A percentile compares a stretch with the other conserved stretches of the same genome.
Evolutionary conservation across 768 basidiomycete genomes (phyloP).

Genomic region (Amanita inopinata): DNA sequence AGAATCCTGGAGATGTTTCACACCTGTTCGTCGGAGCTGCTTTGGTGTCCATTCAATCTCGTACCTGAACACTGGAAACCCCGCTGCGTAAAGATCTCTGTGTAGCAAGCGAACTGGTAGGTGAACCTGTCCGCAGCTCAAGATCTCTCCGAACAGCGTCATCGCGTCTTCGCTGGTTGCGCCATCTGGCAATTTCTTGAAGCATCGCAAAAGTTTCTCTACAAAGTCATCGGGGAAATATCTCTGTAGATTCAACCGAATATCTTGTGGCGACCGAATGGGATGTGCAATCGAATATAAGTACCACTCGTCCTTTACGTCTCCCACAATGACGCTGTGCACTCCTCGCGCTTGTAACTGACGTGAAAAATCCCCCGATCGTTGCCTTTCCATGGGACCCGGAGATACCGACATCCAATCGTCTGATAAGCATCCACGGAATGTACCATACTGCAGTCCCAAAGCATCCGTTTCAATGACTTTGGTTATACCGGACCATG

Average conservation of each 20-base stretch:
- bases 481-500: slow-evolving; percentile 40
- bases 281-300: slow-evolving; percentile 66
- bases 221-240: slow-evolving; percentile 49
- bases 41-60: slow-evolving; percentile 63
- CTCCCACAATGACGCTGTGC: slow-evolving; percentile 53
- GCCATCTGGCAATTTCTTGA: slow-evolving; percentile 28
- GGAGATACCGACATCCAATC: slow-evolving; percentile 45
- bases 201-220: slow-evolving; percentile 33
- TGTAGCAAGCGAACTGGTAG: slow-evolving; percentile 55
- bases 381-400: slow-evolving; percentile 62
- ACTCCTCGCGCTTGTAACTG: slow-evolving; percentile 49
- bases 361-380: slow-evolving; percentile 45
- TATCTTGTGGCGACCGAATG: slow-evolving; percentile 36
- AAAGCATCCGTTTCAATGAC: slow-evolving; percentile 49
- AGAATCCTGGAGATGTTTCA: slow-evolving; percentile 9
- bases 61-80: slow-evolving; percentile 61
- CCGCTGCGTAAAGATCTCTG: slow-evolving; percentile 43
- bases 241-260: slow-evolving; percentile 46
- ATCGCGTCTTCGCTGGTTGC: slow-evolving; percentile 33
- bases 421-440: slow-evolving; percentile 55
- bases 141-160: slow-evolving; percentile 46
- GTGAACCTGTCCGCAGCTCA: slow-evolving; percentile 57
- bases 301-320: slow-evolving; percentile 69
- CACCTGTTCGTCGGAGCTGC: slow-evolving; percentile 45
- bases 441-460: slow-evolving; percentile 49